Evolutionary conservation across 306 rosid genomes (phyloP).

Genomic region (Prunus armeniaca): DNA sequence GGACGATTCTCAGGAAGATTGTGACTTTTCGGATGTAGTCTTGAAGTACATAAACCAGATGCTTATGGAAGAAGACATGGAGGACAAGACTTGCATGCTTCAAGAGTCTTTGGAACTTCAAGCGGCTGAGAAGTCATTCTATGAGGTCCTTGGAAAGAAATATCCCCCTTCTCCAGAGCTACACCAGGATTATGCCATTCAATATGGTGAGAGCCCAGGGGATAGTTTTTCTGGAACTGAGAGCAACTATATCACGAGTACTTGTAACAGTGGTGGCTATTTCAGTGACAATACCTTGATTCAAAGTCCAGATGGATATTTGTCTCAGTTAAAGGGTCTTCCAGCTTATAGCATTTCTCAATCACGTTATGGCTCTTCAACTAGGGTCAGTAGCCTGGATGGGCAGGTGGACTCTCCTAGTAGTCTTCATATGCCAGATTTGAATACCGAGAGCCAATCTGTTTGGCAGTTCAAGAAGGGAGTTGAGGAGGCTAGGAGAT

Average conservation of each 20-base stretch:
- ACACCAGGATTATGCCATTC: conserved; percentile 22
- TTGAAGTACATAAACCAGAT: conserved; percentile 79
- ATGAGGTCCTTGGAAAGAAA: conserved; percentile 81
- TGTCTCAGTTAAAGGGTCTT: conserved; percentile 31
- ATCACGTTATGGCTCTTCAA: conserved; percentile 58
- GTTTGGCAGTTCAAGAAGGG: conserved; percentile 82
- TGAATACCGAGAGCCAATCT: conserved; percentile 57
- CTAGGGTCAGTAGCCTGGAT: conserved; percentile 50
- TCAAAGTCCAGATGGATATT: conserved; percentile 33
- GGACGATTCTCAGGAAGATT: conserved; percentile 76
- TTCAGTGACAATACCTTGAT: conserved; percentile 25
- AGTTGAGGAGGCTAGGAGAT: conserved; percentile 78
- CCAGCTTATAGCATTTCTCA: conserved; percentile 38
- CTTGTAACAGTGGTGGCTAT: conserved; percentile 33
- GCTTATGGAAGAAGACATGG: conserved; percentile 97
- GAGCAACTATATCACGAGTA: conserved; percentile 27
- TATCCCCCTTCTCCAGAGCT: conserved; percentile 67
- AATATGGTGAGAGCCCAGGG: conserved; percentile 32
- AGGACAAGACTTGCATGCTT: conserved; percentile 78
- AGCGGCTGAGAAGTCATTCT: conserved; percentile 83
- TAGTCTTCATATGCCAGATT: conserved; percentile 44
- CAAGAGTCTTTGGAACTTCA: conserved; percentile 94
- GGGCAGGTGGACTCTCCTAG: conserved; percentile 65
- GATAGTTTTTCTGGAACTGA: conserved; percentile 30
- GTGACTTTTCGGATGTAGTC: conserved; percentile 85